Percentiles rank a stretch among this genome's conserved stretches.
Evolutionary conservation across 139 green algal species (phyloP).

Genomic region (Coccomyxa sp.): DNA sequence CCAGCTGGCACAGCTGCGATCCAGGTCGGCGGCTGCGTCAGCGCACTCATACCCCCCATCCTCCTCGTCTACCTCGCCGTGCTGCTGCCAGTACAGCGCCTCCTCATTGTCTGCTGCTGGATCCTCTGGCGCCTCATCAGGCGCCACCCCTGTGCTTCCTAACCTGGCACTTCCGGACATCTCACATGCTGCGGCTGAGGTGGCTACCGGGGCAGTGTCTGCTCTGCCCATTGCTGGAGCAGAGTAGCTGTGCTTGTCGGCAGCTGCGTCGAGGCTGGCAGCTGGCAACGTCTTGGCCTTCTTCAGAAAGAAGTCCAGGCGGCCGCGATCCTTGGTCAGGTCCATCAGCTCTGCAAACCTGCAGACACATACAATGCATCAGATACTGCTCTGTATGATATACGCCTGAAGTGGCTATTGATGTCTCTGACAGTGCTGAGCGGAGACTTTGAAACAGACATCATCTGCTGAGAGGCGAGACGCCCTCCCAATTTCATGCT

Average conservation of each 20-base stretch:
- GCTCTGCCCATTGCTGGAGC: neutral
- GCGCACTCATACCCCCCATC: neutral
- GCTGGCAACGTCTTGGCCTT: neutral
- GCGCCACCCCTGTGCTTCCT: too few relatives aligned
- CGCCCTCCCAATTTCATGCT: too few relatives aligned
- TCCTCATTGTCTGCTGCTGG: neutral
- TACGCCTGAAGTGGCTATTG: too few relatives aligned
- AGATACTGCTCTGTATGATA: too few relatives aligned
- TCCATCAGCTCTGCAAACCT: constrained; percentile 67
- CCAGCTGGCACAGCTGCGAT: too few relatives aligned
- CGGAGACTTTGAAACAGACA: neutral
- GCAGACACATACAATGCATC: neutral
- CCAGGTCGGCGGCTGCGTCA: neutral
- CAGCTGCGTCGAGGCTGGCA: neutral
- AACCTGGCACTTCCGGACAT: too few relatives aligned
- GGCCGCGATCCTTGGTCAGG: constrained; percentile 38
- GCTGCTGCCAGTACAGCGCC: too few relatives aligned
- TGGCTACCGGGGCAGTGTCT: neutral
- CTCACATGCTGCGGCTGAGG: neutral
- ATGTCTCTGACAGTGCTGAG: neutral
- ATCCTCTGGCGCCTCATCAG: neutral
- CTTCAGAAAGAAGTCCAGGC: constrained; percentile 29
- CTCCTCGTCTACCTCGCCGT: neutral
- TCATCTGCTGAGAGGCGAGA: neutral
- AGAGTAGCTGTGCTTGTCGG: neutral